Percentiles rank a stretch among this genome's conserved stretches.
Evolutionary conservation across 2,329 filamentous ascomycete genomes (phyloP).

Genomic region (Dactylonectria estremocensis): DNA sequence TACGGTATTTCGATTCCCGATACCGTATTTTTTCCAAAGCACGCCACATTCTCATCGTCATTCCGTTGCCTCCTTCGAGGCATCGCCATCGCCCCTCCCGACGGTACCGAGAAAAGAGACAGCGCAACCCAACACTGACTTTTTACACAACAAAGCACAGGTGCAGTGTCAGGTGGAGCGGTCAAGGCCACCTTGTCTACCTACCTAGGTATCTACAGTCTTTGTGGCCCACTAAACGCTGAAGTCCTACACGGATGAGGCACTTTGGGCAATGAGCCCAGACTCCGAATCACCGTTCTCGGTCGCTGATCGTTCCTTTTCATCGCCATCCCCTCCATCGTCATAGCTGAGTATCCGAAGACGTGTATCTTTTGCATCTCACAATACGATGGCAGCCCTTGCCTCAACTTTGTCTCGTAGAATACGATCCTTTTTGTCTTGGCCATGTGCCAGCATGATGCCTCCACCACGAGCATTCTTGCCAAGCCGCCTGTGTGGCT

Average conservation of each 20-base stretch:
- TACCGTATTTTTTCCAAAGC: neutral
- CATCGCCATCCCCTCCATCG: neutral
- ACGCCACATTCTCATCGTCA: slow-evolving; percentile 2
- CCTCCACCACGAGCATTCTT: slow-evolving; percentile 5
- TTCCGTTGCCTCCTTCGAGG: neutral
- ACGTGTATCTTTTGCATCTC: neutral
- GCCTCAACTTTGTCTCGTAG: neutral
- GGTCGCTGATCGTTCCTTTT: slow-evolving; percentile 4
- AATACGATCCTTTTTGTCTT: slow-evolving; percentile 9
- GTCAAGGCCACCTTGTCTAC: neutral
- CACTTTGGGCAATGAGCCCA: slow-evolving; percentile 1
- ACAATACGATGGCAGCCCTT: neutral
- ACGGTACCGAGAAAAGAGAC: slow-evolving; percentile 1
- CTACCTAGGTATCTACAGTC: slow-evolving; percentile 24
- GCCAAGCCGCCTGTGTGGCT: slow-evolving; percentile 12
- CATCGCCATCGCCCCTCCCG: neutral
- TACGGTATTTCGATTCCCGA: neutral
- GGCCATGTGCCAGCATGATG: slow-evolving; percentile 14
- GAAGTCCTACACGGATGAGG: slow-evolving; percentile 6
- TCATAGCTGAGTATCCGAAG: neutral
- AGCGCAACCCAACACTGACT: slow-evolving; percentile 9
- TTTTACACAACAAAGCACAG: slow-evolving; percentile 1
- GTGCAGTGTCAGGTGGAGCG: slow-evolving; percentile 16
- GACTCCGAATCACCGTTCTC: slow-evolving; percentile 1
- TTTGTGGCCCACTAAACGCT: slow-evolving; percentile 6